A percentile compares a stretch with the other conserved stretches of the same genome.
Conservation (phyloP, 2,329 filamentous ascomycete species). For the Pseudogymnoascus sp. region DNA sequence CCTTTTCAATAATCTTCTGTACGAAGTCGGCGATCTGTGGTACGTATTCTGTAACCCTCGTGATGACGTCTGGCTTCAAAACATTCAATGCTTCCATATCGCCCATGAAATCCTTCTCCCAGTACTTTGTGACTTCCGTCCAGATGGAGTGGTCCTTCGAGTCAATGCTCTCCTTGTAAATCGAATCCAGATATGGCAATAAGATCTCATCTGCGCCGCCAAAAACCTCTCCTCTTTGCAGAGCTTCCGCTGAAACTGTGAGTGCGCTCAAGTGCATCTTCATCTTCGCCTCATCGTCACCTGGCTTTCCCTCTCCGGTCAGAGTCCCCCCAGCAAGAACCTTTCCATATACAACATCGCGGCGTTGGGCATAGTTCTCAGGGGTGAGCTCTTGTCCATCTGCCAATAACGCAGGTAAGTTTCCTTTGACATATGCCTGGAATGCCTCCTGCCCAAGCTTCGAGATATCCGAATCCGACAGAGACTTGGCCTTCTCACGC, state of each 20-base stretch:
- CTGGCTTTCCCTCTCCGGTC: slow-evolving; percentile 44
- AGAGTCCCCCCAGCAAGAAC: slow-evolving; percentile 50
- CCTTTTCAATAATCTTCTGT: slow-evolving; percentile 72
- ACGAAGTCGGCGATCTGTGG: slow-evolving; percentile 82
- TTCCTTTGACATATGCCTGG: slow-evolving; percentile 47
- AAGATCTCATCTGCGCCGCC: slow-evolving; percentile 59
- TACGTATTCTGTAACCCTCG: slow-evolving; percentile 87
- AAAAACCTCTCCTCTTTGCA: slow-evolving; percentile 44
- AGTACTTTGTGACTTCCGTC: slow-evolving; percentile 75
- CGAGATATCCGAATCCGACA: slow-evolving; percentile 40
- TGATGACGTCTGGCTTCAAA: slow-evolving; percentile 70
- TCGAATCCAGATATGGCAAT: slow-evolving; percentile 71
- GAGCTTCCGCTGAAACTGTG: slow-evolving; percentile 38
- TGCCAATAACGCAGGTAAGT: slow-evolving; percentile 44
- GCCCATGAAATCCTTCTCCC: slow-evolving; percentile 79
- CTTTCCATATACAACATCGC: slow-evolving; percentile 46
- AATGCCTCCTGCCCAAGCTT: slow-evolving; percentile 48
- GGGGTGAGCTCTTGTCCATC: slow-evolving; percentile 39
- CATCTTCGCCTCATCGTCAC: slow-evolving; percentile 60
- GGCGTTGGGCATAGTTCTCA: slow-evolving; percentile 42
- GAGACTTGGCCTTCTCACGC: slow-evolving; percentile 64
- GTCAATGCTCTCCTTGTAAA: slow-evolving; percentile 56
- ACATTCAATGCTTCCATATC: slow-evolving; percentile 87
- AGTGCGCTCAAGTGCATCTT: slow-evolving; percentile 60
- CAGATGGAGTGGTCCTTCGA: slow-evolving; percentile 66